A percentile compares a stretch with the other conserved stretches of the same genome.
Conservation (phyloP, 805 yeast genomes). For the Metschnikowia similis region DNA sequence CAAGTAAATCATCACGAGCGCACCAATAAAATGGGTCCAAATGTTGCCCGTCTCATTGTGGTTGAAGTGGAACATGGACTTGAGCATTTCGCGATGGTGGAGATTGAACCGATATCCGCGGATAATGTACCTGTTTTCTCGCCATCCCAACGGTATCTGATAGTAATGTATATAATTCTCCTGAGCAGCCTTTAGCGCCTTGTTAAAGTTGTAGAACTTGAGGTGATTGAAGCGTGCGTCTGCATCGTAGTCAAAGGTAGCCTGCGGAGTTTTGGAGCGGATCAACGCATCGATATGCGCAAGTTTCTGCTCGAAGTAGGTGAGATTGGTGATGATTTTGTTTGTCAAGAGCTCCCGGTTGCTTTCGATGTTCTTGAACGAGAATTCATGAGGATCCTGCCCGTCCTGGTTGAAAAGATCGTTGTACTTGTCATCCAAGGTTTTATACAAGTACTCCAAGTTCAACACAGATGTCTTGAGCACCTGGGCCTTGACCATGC, state of each 20-base stretch:
- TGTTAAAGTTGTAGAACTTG: slow-evolving; percentile 36
- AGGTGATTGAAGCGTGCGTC: slow-evolving; percentile 31
- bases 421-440: slow-evolving; percentile 40
- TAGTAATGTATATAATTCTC: slow-evolving; percentile 56
- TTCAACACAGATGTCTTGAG: slow-evolving; percentile 35
- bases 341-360: slow-evolving; percentile 28
- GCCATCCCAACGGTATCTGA: slow-evolving; percentile 88
- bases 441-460: slow-evolving; percentile 35
- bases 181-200: slow-evolving; percentile 30
- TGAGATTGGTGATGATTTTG: slow-evolving; percentile 40
- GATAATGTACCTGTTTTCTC: slow-evolving; percentile 82
- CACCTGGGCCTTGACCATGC: slow-evolving; percentile 33
- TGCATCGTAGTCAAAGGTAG: slow-evolving; percentile 24
- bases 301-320: slow-evolving; percentile 39
- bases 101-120: slow-evolving; percentile 82
- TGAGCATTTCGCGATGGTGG: slow-evolving; percentile 54
- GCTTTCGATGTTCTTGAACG: background rate
- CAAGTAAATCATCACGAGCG: slow-evolving; percentile 52
- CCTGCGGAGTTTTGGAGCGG: slow-evolving; percentile 29
- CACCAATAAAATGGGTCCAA: slow-evolving; percentile 86
- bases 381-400: slow-evolving; percentile 2
- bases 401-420: slow-evolving; percentile 27
- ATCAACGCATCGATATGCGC: slow-evolving; percentile 35
- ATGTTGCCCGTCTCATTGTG: slow-evolving; percentile 92
- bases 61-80: slow-evolving; percentile 51